These are phyloP conservation scores for Theileria orientalis DNA, from an alignment of 169 alveolate genomes.

Conservation along the genomic window DNA sequence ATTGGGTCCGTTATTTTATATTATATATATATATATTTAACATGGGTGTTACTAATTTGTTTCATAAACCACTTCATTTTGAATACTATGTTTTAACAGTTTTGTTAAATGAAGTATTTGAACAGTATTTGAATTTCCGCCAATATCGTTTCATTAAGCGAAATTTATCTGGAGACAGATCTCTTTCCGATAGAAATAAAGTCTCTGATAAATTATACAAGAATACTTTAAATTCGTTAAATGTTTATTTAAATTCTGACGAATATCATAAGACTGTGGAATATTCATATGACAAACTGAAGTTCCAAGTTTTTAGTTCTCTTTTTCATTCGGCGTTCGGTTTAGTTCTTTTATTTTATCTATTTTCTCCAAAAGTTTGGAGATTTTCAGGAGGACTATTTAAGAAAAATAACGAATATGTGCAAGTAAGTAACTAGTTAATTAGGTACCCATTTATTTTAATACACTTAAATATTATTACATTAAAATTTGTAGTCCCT, in stretches of 20 bases:
- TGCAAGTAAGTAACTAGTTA: slow-evolving; percentile 11
- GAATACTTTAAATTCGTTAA: slow-evolving; percentile 30
- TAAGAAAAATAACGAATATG: not conserved
- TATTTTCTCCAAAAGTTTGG: slow-evolving; percentile 55
- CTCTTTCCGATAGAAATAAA: not conserved
- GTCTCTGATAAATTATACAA: slow-evolving; percentile 21
- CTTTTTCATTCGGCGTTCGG: slow-evolving; percentile 24
- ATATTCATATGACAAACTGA: slow-evolving; percentile 49
- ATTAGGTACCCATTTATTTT: slow-evolving; percentile 28
- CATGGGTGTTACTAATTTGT: slow-evolving; percentile 53
- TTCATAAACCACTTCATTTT: slow-evolving; percentile 35
- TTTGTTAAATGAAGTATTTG: slow-evolving; percentile 43
- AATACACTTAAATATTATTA: not conserved
- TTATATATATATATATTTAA: not conserved
- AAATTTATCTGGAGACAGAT: slow-evolving; percentile 27
- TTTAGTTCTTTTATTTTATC: slow-evolving; percentile 8
- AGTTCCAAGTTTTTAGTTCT: slow-evolving; percentile 44
- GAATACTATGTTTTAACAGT: slow-evolving; percentile 43
- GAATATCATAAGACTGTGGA: slow-evolving; percentile 56
- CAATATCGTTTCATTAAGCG: slow-evolving; percentile 42
- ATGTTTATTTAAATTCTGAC: slow-evolving; percentile 34
- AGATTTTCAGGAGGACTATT: slow-evolving; percentile 35
- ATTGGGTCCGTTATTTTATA: not conserved
- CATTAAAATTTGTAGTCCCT: slow-evolving; percentile 43
- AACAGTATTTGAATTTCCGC: slow-evolving; percentile 59